Percentiles rank a stretch among this genome's conserved stretches.
Evolutionary conservation across 192 early-diverging fungal species (phyloP).

Genomic region (Entomortierella lignicola): DNA sequence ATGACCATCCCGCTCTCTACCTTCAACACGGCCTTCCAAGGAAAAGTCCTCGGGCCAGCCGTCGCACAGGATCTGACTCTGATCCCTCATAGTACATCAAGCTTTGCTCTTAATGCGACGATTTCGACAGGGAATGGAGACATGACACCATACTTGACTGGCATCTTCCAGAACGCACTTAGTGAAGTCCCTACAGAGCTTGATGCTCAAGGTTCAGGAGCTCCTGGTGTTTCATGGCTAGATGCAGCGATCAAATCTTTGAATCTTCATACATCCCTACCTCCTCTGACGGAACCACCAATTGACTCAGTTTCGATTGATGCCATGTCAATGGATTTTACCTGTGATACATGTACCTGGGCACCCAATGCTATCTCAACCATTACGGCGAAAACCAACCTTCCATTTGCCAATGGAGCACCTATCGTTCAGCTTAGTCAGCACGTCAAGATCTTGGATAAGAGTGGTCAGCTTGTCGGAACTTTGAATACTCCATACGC

Average conservation of each 20-base stretch:
- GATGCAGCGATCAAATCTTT: constrained; percentile 20
- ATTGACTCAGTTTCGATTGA: constrained; percentile 61
- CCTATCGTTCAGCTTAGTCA: constrained; percentile 59
- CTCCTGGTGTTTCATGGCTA: constrained; percentile 30
- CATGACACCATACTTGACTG: constrained; percentile 10
- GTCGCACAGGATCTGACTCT: constrained; percentile 15
- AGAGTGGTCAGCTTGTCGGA: constrained; percentile 15
- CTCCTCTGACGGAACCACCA: constrained; percentile 15
- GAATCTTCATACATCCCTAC: constrained; percentile 6
- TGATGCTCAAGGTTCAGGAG: constrained; percentile 8
- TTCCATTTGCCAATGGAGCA: constrained; percentile 66
- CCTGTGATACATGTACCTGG: constrained; percentile 40
- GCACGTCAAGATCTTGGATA: constrained; percentile 54
- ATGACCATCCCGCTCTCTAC: constrained; percentile 43
- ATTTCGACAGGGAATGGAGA: constrained; percentile 9
- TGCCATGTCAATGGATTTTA: constrained; percentile 62
- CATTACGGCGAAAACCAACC: constrained; percentile 59
- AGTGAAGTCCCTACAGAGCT: constrained; percentile 1
- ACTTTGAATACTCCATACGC: constrained; percentile 17
- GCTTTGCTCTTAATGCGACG: constrained; percentile 23
- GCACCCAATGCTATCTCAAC: constrained; percentile 53
- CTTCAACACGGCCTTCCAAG: constrained; percentile 32
- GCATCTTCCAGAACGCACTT: constrained; percentile 28
- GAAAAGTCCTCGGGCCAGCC: constrained; percentile 32
- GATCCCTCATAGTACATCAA: constrained; percentile 19